These are phyloP conservation scores for Chlamydomonas eustigma DNA, from an alignment of 139 green algal species.

Conservation along the genomic window DNA sequence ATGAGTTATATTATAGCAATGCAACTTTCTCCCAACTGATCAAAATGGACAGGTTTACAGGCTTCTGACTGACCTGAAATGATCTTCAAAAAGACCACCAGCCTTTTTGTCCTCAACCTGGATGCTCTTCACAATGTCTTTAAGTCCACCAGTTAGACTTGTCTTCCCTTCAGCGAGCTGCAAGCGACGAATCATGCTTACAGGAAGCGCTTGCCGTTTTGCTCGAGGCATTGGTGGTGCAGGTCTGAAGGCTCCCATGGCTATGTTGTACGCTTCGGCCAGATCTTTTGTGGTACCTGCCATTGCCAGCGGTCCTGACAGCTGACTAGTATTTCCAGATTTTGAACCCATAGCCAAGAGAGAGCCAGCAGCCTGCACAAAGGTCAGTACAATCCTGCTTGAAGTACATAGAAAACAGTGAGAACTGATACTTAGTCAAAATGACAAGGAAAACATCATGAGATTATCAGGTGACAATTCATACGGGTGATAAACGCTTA, in stretches of 20 bases:
- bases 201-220: neutral
- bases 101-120: neutral
- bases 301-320: conserved; percentile 23
- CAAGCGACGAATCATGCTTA: neutral
- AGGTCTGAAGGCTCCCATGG: conserved; percentile 44
- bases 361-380: conserved; percentile 20
- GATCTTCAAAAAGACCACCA: neutral
- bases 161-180: neutral
- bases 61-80: too few species aligned
- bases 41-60: too few species aligned
- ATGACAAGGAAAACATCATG: too few species aligned
- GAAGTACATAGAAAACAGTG: too few species aligned
- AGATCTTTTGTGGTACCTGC: conserved; percentile 37
- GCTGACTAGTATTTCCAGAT: neutral
- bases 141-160: neutral
- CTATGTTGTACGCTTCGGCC: conserved; percentile 36
- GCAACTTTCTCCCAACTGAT: too few species aligned
- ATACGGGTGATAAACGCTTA: neutral
- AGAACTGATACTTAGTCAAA: too few species aligned
- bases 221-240: conserved; percentile 30
- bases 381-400: too few species aligned
- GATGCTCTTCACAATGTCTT: neutral
- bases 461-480: too few species aligned
- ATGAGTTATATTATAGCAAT: too few species aligned
- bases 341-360: conserved; percentile 4